Evolutionary conservation across 495 filamentous ascomycete genomes (phyloP), one percentile per base, ranked within the genome.

Genomic region (Aspergillus ellipticus): DNA sequence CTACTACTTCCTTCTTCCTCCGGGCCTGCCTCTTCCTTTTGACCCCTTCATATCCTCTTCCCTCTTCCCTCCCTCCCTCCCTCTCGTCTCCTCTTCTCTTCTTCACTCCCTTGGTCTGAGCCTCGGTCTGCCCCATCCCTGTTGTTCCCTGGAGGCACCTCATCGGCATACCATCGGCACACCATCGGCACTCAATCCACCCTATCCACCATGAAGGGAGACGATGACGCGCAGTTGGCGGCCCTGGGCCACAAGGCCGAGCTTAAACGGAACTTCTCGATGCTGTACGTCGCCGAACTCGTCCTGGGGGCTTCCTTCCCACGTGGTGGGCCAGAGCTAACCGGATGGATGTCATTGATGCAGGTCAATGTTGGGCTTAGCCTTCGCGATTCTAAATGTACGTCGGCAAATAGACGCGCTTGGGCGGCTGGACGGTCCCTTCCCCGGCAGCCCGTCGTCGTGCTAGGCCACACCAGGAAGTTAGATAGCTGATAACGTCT

Each of bases 181-280:
- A 10, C 0, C 13, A 17, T 21, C 46, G 22, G 11, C 20, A 11
- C 13, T 21, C 47, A 51, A 13, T 16, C 24, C 3, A 49, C 17
- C 16, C 50, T 26, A 37, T 55, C 42, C 59, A 66, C 45, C 7
- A 60, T 62, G 64, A 67, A 71, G 31, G 59, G 57, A 21, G 68
- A 69, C 43, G 74, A 76, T 58, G 80, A 84, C 61, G 73, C 75
- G 17, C 77, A 80, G 39, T 67, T 87, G 68, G 83, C 82, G n/a
- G 76, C 74, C 60, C 76, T 88, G 74, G 85, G 85, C 47, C 85
- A 88, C 66, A 85, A 80, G 73, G 70, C 78, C 16, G 85, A 88
- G 54, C 60, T 88, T 59, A 82, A 84, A 26, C 77, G 84, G 43
- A 81, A 82, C n/a, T 79, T 75, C 58, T 77, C 75, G 0, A 64